phyloP scores from a whole-genome alignment of 441 rosid genomes.

The Adansonia grandidieri region DNA sequence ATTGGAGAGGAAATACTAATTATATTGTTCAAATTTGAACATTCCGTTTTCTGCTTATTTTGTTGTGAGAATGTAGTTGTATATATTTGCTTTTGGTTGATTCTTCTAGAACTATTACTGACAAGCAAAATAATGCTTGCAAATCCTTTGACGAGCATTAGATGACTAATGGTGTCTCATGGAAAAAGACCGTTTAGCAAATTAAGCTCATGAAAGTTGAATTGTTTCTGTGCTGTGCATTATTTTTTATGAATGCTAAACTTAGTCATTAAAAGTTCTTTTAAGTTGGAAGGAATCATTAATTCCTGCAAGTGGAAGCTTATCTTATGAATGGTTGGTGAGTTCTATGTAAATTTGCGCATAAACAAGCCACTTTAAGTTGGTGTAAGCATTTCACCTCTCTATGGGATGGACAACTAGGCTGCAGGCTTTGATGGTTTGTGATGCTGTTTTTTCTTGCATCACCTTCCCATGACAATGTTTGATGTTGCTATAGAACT shows the following conservation, averaged over 20 bases:
- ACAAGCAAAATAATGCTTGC: neutral
- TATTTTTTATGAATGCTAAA: slow-evolving; percentile 1
- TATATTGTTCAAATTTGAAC: neutral
- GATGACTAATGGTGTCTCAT: neutral
- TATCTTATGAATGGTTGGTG: neutral
- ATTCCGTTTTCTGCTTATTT: neutral
- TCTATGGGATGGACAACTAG: neutral
- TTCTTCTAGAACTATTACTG: neutral
- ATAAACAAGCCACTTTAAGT: neutral
- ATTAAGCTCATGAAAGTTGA: slow-evolving; percentile 9
- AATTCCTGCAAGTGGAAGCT: neutral
- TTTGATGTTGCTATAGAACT: slow-evolving; percentile 3
- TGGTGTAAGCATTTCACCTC: slow-evolving; percentile 1
- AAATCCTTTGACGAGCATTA: neutral
- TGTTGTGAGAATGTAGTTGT: neutral
- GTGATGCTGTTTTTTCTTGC: neutral
- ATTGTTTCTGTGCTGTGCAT: neutral
- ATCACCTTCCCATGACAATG: neutral
- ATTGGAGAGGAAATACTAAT: neutral
- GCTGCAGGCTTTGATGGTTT: neutral
- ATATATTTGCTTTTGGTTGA: slow-evolving; percentile 1
- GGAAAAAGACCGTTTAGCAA: neutral
- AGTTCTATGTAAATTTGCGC: slow-evolving; percentile 5
- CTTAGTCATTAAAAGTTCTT: neutral
- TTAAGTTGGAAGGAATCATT: neutral